Evolutionary conservation across 2,329 filamentous ascomycete genomes (phyloP), one percentile per base, ranked within the genome.

Genomic region (Fusarium xylarioides): DNA sequence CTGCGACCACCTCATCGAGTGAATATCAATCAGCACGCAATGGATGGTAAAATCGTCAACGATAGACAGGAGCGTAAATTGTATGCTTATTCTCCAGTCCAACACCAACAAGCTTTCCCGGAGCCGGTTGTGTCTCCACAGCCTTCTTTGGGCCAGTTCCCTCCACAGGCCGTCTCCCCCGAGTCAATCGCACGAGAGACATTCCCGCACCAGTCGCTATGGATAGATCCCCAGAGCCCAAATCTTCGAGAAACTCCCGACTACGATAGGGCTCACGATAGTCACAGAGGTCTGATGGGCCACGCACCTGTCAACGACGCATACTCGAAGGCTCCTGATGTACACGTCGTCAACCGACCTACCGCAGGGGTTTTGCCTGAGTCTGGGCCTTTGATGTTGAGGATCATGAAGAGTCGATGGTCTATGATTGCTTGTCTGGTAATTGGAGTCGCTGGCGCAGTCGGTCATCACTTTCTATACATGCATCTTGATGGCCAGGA

Each of bases 351-450:
- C 4, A 34, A 26, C 4, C 26, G 18, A 21, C 49, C 54, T 3
- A 54, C 57, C 7, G 21, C 26, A 16, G 18, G 37, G 2, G 14
- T 7, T 4, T 16, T 43, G 1, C 44, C 44, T 2, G 30, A 59
- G 28, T 38, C 63, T 6, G 46, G 46, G 0, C 54, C 68, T 2
- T n/a, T 72, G n/a, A 37, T 68, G 26, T 32, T 57, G 19, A 60
- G 64, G 11, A 50, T 40, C 2, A 56, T 73, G 53, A 65, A 62
- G 35, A 73, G 70, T 21, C 53, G 42, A 32, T 73, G 70, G 70
- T 73, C 70, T 7, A 73, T 73, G 61, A 57, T 73, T 26, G 40
- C 15, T 5, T 73, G 66, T 12, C 40, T 73, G n/a, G 4, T 32
- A 4, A 49, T 73, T 15, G 70, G 70, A 3, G 40, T 60, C 23